Conservation (phyloP, 2,329 filamentous ascomycete species). For the Stachybotrys chartarum region DNA sequence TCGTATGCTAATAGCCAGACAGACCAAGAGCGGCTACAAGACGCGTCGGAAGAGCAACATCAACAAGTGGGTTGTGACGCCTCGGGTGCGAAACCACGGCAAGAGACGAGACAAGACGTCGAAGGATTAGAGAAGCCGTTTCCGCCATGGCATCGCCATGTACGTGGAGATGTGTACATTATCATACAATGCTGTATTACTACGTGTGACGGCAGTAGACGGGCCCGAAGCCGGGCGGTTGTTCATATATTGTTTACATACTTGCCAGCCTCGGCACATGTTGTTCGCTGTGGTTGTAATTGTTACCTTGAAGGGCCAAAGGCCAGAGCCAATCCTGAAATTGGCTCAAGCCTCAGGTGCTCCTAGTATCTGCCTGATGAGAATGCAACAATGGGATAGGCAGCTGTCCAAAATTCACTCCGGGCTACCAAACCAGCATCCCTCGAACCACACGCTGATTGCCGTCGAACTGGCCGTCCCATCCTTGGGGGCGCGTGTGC, state of each 20-base stretch:
- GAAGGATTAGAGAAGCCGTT: conserved; percentile 13
- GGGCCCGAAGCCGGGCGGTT: not conserved
- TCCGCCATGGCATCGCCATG: not conserved
- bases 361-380: no score
- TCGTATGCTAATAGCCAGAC: conserved; percentile 7
- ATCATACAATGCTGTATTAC: conserved; percentile 20
- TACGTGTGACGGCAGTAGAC: conserved; percentile 21
- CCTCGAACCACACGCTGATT: no score
- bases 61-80: conserved; percentile 85
- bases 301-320: no score
- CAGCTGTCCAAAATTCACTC: no score
- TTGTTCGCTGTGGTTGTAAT: no score
- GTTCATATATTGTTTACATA: not conserved
- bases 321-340: no score
- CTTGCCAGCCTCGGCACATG: not conserved
- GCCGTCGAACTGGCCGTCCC: no score
- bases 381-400: no score
- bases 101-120: conserved; percentile 65
- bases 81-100: conserved; percentile 82
- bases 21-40: conserved; percentile 85
- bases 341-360: no score
- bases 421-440: no score
- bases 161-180: conserved; percentile 14
- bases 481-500: no score
- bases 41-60: conserved; percentile 81